Percentiles rank a stretch among this genome's conserved stretches.
These are phyloP conservation scores for Suillus tomentosus DNA, from an alignment of 768 basidiomycete species.

Conservation along the genomic window DNA sequence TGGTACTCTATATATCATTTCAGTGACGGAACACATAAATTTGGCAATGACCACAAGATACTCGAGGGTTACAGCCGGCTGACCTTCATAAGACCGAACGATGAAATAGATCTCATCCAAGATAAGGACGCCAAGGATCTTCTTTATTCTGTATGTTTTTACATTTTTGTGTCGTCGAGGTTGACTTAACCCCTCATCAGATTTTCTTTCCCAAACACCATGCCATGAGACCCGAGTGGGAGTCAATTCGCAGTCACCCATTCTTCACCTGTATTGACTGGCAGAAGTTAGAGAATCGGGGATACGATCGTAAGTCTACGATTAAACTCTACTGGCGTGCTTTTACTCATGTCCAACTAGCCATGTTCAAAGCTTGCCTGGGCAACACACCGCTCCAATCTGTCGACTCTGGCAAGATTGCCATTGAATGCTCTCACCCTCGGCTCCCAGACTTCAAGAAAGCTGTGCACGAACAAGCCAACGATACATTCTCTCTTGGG, in stretches of 20 bases:
- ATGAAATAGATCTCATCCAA: constrained; percentile 8
- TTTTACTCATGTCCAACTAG: not conserved
- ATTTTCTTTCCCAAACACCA: constrained; percentile 12
- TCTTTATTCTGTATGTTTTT: constrained; percentile 8
- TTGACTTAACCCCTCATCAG: not conserved
- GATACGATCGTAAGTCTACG: constrained; percentile 13
- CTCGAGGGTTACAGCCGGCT: not conserved
- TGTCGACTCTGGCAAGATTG: constrained; percentile 1
- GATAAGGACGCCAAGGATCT: constrained; percentile 16
- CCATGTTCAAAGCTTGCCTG: constrained; percentile 6
- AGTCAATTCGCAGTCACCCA: constrained; percentile 13
- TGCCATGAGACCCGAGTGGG: constrained; percentile 13
- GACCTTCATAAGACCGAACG: constrained; percentile 5
- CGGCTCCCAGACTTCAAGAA: not conserved
- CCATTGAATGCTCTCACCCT: constrained; percentile 1
- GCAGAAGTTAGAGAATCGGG: constrained; percentile 12
- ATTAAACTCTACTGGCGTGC: not conserved
- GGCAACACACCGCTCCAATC: not conserved
- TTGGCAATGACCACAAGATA: not conserved
- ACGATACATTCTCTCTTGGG: not conserved
- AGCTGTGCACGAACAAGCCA: not conserved
- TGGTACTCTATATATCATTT: constrained; percentile 14
- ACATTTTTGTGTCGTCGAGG: not conserved
- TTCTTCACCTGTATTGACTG: constrained; percentile 15
- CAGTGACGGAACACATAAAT: not conserved